phyloP scores from a whole-genome alignment of 169 alveolate genomes.

The Eimeria acervulina region DNA sequence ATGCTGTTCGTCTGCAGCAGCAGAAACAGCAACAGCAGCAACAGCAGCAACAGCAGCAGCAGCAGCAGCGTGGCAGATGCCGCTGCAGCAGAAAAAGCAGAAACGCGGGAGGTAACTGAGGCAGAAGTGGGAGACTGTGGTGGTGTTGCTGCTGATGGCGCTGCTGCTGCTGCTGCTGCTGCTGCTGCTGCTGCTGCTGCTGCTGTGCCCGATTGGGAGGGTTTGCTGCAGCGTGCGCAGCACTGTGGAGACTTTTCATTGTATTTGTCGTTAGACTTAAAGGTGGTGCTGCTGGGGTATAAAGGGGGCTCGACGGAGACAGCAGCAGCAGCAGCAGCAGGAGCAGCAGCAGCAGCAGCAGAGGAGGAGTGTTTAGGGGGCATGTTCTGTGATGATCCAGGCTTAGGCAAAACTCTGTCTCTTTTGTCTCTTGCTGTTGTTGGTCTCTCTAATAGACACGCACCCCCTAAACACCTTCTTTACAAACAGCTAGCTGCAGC shows the following conservation, averaged over 20 bases:
- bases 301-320: neutral
- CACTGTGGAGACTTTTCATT: constrained; percentile 1
- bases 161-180: no score
- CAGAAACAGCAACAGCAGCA: constrained; percentile 18
- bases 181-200: no score
- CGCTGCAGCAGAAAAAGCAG: neutral
- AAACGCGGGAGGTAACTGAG: neutral
- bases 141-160: no score
- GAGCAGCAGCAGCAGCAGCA: neutral
- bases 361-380: constrained; percentile 50
- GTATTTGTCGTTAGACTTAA: constrained; percentile 9
- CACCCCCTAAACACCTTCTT: no score
- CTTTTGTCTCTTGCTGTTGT: constrained; percentile 55
- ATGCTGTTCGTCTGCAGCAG: neutral
- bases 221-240: neutral
- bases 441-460: neutral
- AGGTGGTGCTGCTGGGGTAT: constrained; percentile 4
- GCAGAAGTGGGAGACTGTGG: neutral
- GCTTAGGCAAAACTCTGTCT: constrained; percentile 76
- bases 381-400: constrained; percentile 73
- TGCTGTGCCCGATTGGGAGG: no score
- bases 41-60: neutral
- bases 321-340: neutral
- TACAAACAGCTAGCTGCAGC: no score
- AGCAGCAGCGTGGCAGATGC: no score